A percentile compares a stretch with the other conserved stretches of the same genome.
These are phyloP conservation scores for Phycomyces blakesleeanus DNA, from an alignment of 192 early-diverging fungal genomes.

Conservation along the genomic window DNA sequence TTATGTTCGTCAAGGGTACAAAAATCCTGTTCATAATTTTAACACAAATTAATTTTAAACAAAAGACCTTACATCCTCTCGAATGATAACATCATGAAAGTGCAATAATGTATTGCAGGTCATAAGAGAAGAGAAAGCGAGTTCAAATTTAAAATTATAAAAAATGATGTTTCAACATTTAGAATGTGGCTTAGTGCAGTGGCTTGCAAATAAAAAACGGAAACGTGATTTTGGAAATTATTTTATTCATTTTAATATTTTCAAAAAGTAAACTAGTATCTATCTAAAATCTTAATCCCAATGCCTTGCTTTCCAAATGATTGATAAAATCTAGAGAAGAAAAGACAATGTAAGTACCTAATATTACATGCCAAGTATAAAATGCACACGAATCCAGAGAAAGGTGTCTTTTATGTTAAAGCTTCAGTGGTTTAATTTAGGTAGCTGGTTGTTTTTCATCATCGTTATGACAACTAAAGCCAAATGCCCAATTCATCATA, in stretches of 20 bases:
- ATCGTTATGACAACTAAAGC: slow-evolving; percentile 15
- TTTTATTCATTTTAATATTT: slow-evolving; percentile 6
- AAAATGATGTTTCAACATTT: too few species aligned
- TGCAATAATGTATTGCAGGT: background rate
- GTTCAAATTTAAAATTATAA: background rate
- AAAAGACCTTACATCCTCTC: slow-evolving; percentile 12
- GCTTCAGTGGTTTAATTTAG: slow-evolving; percentile 2
- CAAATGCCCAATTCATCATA: slow-evolving; percentile 25
- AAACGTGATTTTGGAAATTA: background rate
- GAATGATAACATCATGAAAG: slow-evolving; percentile 22
- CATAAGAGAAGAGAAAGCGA: background rate
- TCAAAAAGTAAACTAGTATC: background rate
- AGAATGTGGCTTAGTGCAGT: too few species aligned
- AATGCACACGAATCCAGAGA: background rate
- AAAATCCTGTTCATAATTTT: slow-evolving; percentile 5
- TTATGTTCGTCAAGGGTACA: slow-evolving; percentile 3
- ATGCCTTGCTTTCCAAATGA: background rate
- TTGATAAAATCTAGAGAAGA: background rate
- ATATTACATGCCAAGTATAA: background rate
- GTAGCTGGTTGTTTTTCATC: slow-evolving; percentile 23
- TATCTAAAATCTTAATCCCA: too few species aligned
- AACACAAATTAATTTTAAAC: background rate
- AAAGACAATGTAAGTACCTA: background rate
- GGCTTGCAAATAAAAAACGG: too few species aligned
- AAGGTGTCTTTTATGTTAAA: background rate